phyloP scores from a whole-genome alignment of 352 stramenopile species.

The Plasmopara halstedii region DNA sequence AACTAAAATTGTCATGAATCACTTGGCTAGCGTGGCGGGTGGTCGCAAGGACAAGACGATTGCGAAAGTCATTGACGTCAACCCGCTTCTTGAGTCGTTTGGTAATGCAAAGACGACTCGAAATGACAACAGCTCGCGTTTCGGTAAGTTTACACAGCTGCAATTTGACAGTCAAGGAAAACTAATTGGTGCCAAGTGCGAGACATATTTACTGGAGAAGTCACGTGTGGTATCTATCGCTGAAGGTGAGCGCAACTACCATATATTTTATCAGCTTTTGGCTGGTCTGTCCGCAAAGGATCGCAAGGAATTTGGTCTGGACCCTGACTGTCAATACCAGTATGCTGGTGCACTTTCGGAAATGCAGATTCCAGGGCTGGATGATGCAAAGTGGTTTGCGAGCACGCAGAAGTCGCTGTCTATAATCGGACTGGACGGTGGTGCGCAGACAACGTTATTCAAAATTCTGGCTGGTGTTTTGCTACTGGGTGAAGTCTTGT shows the following conservation, averaged over 20 bases:
- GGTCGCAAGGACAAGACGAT: slow-evolving; percentile 85
- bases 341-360: slow-evolving; percentile 64
- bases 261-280: slow-evolving; percentile 96
- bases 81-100: slow-evolving; percentile 90
- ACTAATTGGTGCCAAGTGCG: slow-evolving; percentile 81
- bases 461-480: slow-evolving; percentile 88
- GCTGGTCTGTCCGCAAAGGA: slow-evolving; percentile 47
- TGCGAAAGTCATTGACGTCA: slow-evolving; percentile 88
- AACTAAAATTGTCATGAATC: slow-evolving; percentile 93
- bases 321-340: slow-evolving; percentile 56
- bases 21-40: slow-evolving; percentile 74
- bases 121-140: slow-evolving; percentile 90
- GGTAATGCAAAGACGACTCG: slow-evolving; percentile 92
- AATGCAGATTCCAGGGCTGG: slow-evolving; percentile 81
- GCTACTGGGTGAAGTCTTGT: slow-evolving; percentile 95
- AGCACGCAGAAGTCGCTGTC: slow-evolving; percentile 73
- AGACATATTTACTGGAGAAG: slow-evolving; percentile 96
- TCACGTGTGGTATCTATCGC: slow-evolving; percentile 92
- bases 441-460: slow-evolving; percentile 70
- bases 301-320: slow-evolving; percentile 53
- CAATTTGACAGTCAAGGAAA: slow-evolving; percentile 78
- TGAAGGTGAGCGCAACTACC: slow-evolving; percentile 96
- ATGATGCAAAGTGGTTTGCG: slow-evolving; percentile 79
- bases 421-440: slow-evolving; percentile 57
- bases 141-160: slow-evolving; percentile 88